Conservation (phyloP, 805 yeast genomes). For the Grigorovia yakushimaensis region DNA sequence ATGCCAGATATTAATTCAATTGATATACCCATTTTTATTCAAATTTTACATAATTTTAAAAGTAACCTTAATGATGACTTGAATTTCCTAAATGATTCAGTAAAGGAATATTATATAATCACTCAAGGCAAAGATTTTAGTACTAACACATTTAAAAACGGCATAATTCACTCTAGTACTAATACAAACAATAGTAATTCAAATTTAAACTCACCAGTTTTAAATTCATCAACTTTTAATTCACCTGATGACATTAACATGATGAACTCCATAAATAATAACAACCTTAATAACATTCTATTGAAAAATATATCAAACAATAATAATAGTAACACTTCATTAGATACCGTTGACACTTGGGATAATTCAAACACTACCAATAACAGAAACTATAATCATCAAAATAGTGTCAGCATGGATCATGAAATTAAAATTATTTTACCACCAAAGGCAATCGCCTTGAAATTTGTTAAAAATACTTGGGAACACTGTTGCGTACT, state of each 20-base stretch:
- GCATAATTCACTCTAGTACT: too few relatives aligned
- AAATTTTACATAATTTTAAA: slow-evolving; percentile 17
- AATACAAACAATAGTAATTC: slow-evolving; percentile 1
- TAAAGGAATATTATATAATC: slow-evolving; percentile 17
- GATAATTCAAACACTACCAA: background rate
- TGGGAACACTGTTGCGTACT: slow-evolving; percentile 84
- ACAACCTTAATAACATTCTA: slow-evolving; percentile 10
- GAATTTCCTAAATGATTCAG: slow-evolving; percentile 14
- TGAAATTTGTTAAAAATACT: slow-evolving; percentile 62
- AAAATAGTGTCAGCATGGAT: slow-evolving; percentile 9
- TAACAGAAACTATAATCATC: background rate
- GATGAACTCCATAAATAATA: slow-evolving; percentile 6
- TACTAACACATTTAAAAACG: too few relatives aligned
- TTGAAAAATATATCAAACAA: background rate
- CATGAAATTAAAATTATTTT: slow-evolving; percentile 55
- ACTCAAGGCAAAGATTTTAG: slow-evolving; percentile 6
- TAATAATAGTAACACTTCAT: slow-evolving; percentile 3
- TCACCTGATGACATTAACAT: background rate
- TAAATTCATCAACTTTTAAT: background rate
- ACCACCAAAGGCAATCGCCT: slow-evolving; percentile 69
- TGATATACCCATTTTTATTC: slow-evolving; percentile 21
- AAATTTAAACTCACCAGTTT: background rate
- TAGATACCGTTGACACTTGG: slow-evolving; percentile 3
- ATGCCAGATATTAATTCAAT: slow-evolving; percentile 19
- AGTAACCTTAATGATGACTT: background rate